A percentile compares a stretch with the other conserved stretches of the same genome.
Conservation (phyloP, 177 flowering plant genomes). For the Telopea speciosissima region DNA sequence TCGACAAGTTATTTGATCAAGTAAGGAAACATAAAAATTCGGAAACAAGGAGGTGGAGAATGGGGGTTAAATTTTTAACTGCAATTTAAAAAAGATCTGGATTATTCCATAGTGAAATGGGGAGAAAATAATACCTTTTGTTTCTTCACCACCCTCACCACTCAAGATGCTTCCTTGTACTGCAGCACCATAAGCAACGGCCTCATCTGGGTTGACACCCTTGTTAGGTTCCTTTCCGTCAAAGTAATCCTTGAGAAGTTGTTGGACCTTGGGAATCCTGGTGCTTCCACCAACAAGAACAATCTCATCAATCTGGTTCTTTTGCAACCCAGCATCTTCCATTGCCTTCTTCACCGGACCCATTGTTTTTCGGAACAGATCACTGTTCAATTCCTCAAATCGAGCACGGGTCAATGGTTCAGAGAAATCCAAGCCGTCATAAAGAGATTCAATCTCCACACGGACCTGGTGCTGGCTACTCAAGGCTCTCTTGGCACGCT, state of each 20-base stretch:
- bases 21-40: not conserved
- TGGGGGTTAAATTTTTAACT: too few species aligned
- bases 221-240: slow-evolving; percentile 50
- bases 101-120: not conserved
- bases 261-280: slow-evolving; percentile 48
- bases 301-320: slow-evolving; percentile 42
- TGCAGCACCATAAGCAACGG: slow-evolving; percentile 52
- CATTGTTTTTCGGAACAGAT: slow-evolving; percentile 52
- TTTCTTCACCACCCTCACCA: slow-evolving; percentile 45
- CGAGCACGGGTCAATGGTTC: slow-evolving; percentile 53
- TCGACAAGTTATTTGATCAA: not conserved
- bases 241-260: slow-evolving; percentile 41
- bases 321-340: slow-evolving; percentile 42
- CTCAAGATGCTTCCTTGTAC: slow-evolving; percentile 46
- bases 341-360: slow-evolving; percentile 49
- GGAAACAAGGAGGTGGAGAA: not conserved
- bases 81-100: not conserved
- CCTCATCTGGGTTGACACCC: slow-evolving; percentile 51
- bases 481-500: slow-evolving; percentile 53
- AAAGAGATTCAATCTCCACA: slow-evolving; percentile 47
- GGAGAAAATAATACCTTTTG: slow-evolving; percentile 23
- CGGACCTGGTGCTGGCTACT: slow-evolving; percentile 54
- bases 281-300: slow-evolving; percentile 56
- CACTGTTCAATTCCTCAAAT: slow-evolving; percentile 60
- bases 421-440: slow-evolving; percentile 42